Percentiles rank a stretch among this genome's conserved stretches.
phyloP scores from a whole-genome alignment of 2,329 filamentous ascomycete genomes.

The Trichoderma aggressivum region DNA sequence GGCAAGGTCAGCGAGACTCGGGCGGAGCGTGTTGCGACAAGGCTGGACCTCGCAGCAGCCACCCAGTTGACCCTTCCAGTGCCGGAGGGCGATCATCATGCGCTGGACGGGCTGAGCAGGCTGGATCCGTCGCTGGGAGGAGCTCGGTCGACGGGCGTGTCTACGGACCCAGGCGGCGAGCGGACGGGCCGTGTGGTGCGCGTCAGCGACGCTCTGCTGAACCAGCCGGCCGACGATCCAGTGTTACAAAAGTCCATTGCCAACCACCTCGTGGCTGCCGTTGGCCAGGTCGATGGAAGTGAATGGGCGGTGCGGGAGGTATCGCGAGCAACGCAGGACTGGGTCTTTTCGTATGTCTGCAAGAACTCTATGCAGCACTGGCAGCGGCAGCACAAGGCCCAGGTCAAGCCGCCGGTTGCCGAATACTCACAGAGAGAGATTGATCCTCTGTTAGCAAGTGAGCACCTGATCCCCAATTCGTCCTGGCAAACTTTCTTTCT shows the following conservation, averaged over 20 bases:
- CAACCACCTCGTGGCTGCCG: conserved; percentile 43
- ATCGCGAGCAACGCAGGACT: conserved; percentile 45
- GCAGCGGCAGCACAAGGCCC: conserved; percentile 45
- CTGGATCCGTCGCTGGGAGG: conserved; percentile 36
- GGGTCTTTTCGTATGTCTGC: conserved; percentile 54
- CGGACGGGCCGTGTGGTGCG: conserved; percentile 39
- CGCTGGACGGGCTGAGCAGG: conserved; percentile 31
- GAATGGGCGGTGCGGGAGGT: conserved; percentile 47
- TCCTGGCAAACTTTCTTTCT: not conserved
- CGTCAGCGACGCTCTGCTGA: conserved; percentile 45
- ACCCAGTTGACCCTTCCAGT: conserved; percentile 42
- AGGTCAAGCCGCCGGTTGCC: conserved; percentile 41
- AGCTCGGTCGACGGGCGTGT: conserved; percentile 21
- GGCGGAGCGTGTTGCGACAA: conserved; percentile 48
- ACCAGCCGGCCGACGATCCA: conserved; percentile 49
- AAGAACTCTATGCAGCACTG: conserved; percentile 51
- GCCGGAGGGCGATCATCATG: conserved; percentile 37
- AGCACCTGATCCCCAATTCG: conserved; percentile 20
- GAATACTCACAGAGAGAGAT: conserved; percentile 48
- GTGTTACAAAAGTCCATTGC: conserved; percentile 48
- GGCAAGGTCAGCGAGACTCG: conserved; percentile 45
- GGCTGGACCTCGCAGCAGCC: conserved; percentile 45
- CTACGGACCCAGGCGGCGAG: conserved; percentile 18
- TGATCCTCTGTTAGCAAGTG: conserved; percentile 46
- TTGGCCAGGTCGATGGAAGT: conserved; percentile 47